Evolutionary conservation across 805 yeast genomes (phyloP).

Genomic region (Hanseniaspora jakobsenii): DNA sequence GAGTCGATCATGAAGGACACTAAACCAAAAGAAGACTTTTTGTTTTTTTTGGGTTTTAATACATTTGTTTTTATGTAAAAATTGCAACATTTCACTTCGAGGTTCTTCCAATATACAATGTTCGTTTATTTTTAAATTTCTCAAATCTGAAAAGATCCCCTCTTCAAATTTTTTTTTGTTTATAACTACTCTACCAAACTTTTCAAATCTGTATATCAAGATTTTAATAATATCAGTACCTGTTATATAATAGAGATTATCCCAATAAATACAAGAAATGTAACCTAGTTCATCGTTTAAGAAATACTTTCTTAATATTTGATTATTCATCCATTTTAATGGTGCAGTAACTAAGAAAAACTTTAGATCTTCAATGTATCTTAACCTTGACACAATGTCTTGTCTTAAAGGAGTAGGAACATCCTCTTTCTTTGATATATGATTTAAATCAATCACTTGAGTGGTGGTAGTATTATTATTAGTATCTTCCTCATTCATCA

Average conservation of each 20-base stretch:
- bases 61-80: slow-evolving; percentile 75
- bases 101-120: slow-evolving; percentile 85
- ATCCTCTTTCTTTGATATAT: slow-evolving; percentile 4
- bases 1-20: slow-evolving; percentile 84
- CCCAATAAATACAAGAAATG: slow-evolving; percentile 88
- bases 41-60: slow-evolving; percentile 91
- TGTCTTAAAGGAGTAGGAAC: slow-evolving; percentile 7
- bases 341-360: slow-evolving; percentile 89
- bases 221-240: slow-evolving; percentile 95
- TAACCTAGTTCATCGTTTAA: slow-evolving; percentile 82
- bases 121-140: slow-evolving; percentile 72
- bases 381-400: slow-evolving; percentile 22
- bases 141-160: slow-evolving; percentile 82
- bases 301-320: slow-evolving; percentile 73
- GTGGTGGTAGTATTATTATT: not conserved
- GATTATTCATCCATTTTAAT: slow-evolving; percentile 82
- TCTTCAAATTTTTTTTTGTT: slow-evolving; percentile 94
- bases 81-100: slow-evolving; percentile 69
- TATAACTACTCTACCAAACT: slow-evolving; percentile 71
- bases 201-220: slow-evolving; percentile 74
- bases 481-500: not conserved
- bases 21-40: slow-evolving; percentile 92
- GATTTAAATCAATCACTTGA: not conserved
- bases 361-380: slow-evolving; percentile 64
- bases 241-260: slow-evolving; percentile 74